Conservation (phyloP, 2,329 filamentous ascomycete species). For the Dactylellina leptospora region DNA sequence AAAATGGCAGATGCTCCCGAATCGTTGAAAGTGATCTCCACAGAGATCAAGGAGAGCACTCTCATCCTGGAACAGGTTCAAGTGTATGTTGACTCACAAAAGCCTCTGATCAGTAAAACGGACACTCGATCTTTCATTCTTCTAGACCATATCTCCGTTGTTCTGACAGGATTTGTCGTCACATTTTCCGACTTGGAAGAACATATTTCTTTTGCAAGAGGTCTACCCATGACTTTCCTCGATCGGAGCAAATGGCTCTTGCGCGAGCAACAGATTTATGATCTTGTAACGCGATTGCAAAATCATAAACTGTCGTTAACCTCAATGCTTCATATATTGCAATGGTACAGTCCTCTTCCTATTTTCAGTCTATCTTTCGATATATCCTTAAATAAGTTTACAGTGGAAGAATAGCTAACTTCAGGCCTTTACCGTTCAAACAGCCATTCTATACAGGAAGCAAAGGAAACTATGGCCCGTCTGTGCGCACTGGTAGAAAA, state of each 20-base stretch:
- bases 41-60: constrained; percentile 12
- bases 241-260: constrained; percentile 21
- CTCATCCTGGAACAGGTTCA: constrained; percentile 20
- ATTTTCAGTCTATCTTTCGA: neutral
- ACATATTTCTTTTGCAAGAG: constrained; percentile 5
- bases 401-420: neutral
- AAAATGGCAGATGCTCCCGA: constrained; percentile 7
- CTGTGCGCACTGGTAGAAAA: constrained; percentile 4
- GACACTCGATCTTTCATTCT: constrained; percentile 12
- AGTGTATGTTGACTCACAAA: neutral
- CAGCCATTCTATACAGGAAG: constrained; percentile 26
- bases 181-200: constrained; percentile 22
- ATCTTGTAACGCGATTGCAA: constrained; percentile 16
- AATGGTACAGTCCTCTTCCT: constrained; percentile 7
- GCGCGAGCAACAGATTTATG: constrained; percentile 22
- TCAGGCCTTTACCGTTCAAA: no score
- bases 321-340: constrained; percentile 25
- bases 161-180: constrained; percentile 21
- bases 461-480: neutral
- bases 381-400: neutral
- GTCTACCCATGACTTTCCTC: neutral
- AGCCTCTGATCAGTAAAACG: neutral
- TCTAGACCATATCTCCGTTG: constrained; percentile 29
- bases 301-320: constrained; percentile 25
- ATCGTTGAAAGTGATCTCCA: constrained; percentile 1